Percentiles rank a stretch among this genome's conserved stretches.
These are phyloP conservation scores for Aspergillus pseudoterreus DNA, from an alignment of 2,329 filamentous ascomycete genomes.

Conservation along the genomic window DNA sequence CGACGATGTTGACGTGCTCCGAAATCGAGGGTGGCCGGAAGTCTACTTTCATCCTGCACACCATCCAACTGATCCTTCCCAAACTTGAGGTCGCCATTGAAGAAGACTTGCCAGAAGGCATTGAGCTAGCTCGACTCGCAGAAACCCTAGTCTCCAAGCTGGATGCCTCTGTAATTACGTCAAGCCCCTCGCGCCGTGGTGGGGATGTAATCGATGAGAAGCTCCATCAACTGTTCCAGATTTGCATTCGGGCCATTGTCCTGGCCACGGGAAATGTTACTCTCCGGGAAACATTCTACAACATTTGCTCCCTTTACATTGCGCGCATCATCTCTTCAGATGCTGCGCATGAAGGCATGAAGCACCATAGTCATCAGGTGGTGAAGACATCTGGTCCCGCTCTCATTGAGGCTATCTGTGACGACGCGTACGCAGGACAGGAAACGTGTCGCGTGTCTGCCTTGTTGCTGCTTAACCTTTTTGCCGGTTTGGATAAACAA, in stretches of 20 bases:
- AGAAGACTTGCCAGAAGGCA: constrained; percentile 65
- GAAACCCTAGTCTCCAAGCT: constrained; percentile 57
- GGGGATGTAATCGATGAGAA: constrained; percentile 81
- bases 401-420: constrained; percentile 81
- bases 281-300: constrained; percentile 82
- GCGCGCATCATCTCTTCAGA: constrained; percentile 57
- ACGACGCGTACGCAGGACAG: constrained; percentile 86
- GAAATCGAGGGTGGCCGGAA: constrained; percentile 71
- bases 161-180: constrained; percentile 30
- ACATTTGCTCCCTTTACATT: constrained; percentile 84
- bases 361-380: constrained; percentile 59
- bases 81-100: constrained; percentile 76
- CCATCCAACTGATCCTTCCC: constrained; percentile 80
- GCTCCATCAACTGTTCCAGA: constrained; percentile 85
- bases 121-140: constrained; percentile 73
- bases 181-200: constrained; percentile 43
- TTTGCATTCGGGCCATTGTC: constrained; percentile 74
- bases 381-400: constrained; percentile 77
- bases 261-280: constrained; percentile 67
- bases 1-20: constrained; percentile 77
- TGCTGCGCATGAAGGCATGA: constrained; percentile 47
- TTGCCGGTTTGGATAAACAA: constrained; percentile 69
- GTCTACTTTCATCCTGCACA: constrained; percentile 77
- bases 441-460: constrained; percentile 79
- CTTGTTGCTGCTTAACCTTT: constrained; percentile 73